A percentile compares a stretch with the other conserved stretches of the same genome.
Evolutionary conservation across 139 green algal species (phyloP).

Genomic region (Coelastrella sp.): DNA sequence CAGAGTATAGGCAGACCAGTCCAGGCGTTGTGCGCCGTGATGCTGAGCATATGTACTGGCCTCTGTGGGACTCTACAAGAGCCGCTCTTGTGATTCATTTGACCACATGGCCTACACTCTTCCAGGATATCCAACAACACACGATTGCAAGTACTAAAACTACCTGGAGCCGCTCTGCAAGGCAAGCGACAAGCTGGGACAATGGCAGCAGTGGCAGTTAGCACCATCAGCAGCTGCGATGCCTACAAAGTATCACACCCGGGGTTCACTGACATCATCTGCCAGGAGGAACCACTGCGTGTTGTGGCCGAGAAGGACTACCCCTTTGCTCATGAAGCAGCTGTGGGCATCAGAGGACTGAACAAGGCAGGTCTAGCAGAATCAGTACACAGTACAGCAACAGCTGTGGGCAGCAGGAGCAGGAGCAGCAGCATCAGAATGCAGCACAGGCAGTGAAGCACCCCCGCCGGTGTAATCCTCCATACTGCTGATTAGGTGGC

Average conservation of each 20-base stretch:
- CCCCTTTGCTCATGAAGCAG: constrained; percentile 31
- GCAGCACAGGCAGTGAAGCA: background rate
- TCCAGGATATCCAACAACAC: too few species aligned
- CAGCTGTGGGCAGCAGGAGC: background rate
- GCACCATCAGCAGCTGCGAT: background rate
- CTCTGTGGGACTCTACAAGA: too few species aligned
- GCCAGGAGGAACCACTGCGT: background rate
- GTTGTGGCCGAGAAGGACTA: constrained; percentile 14
- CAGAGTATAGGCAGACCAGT: too few species aligned
- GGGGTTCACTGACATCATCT: constrained; percentile 8
- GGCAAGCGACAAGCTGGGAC: background rate
- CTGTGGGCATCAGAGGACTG: constrained; percentile 8
- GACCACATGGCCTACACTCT: too few species aligned
- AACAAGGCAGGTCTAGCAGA: background rate
- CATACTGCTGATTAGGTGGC: background rate
- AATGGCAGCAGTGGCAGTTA: background rate
- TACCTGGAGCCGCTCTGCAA: too few species aligned
- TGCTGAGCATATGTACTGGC: too few species aligned
- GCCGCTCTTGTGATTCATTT: too few species aligned
- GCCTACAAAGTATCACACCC: constrained; percentile 6
- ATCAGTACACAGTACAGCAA: background rate
- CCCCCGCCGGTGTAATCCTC: background rate
- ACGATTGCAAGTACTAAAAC: too few species aligned
- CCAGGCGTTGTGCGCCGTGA: too few species aligned
- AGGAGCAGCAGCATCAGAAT: background rate